phyloP scores from a whole-genome alignment of 208 protist genomes.

The Leishmania aethiopica region DNA sequence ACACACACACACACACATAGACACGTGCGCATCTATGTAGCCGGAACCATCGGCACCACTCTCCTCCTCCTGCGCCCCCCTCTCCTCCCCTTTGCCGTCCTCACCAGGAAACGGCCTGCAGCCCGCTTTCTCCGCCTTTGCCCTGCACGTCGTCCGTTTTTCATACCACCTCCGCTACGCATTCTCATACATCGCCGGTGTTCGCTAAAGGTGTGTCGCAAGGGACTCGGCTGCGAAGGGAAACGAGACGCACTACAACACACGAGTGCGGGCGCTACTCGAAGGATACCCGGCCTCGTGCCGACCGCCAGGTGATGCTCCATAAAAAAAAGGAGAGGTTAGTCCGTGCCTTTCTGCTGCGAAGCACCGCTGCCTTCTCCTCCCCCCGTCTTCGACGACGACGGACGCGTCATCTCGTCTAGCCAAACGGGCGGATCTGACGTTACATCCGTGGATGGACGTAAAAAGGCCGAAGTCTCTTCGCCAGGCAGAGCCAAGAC shows the following conservation, averaged over 20 bases:
- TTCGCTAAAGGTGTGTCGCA: background rate
- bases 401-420: no score
- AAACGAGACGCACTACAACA: background rate
- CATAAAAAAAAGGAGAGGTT: background rate
- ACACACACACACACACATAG: background rate
- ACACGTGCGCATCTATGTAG: background rate
- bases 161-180: no score
- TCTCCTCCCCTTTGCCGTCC: conserved; percentile 7
- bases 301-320: background rate
- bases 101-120: no score
- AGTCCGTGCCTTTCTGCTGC: background rate
- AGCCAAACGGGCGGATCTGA: no score
- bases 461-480: background rate
- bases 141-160: no score
- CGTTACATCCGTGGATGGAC: background rate
- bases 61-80: background rate
- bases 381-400: background rate
- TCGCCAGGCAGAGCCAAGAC: background rate
- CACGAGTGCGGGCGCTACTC: background rate
- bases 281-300: background rate
- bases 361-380: background rate
- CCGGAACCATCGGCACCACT: no score
- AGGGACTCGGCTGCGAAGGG: background rate
- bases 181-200: no score
- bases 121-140: no score